A percentile compares a stretch with the other conserved stretches of the same genome.
phyloP scores from a whole-genome alignment of 208 protist genomes.

The Leishmania amazonensis region DNA sequence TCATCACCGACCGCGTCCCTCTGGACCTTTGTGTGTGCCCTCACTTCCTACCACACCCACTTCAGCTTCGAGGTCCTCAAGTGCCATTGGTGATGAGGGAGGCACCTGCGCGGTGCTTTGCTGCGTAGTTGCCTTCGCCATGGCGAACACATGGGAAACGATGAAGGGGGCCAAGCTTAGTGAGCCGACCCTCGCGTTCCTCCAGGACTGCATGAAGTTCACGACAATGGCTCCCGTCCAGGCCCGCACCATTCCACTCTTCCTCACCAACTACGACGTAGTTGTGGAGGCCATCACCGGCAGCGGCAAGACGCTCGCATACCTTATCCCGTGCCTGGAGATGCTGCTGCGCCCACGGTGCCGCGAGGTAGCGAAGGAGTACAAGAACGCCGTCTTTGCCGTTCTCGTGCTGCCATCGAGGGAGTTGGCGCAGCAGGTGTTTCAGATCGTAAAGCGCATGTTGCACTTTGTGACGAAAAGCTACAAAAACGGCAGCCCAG shows the following conservation, averaged over 20 bases:
- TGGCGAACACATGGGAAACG: conserved; percentile 65
- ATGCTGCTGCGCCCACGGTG: conserved; percentile 74
- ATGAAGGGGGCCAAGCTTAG: conserved; percentile 82
- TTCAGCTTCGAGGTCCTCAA: not conserved
- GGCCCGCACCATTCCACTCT: conserved; percentile 89
- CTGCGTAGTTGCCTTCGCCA: conserved; percentile 3
- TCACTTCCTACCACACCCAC: not conserved
- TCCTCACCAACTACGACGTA: conserved; percentile 92
- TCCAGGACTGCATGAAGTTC: conserved; percentile 76
- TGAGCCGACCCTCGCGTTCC: conserved; percentile 61
- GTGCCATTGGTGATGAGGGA: not conserved
- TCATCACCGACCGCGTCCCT: not conserved
- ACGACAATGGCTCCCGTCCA: conserved; percentile 92
- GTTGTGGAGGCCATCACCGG: conserved; percentile 95
- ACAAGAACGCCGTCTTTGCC: conserved; percentile 80
- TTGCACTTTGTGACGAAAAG: conserved; percentile 62
- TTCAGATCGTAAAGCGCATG: conserved; percentile 77
- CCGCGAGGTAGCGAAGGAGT: conserved; percentile 44
- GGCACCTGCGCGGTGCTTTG: not conserved
- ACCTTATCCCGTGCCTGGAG: conserved; percentile 90
- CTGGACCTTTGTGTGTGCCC: not conserved
- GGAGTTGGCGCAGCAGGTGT: conserved; percentile 96
- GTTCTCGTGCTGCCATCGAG: conserved; percentile 93
- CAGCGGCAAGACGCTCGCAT: conserved; percentile 95
- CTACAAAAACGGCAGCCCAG: conserved; percentile 40